Evolutionary conservation across 495 filamentous ascomycete species (phyloP).

Genomic region (Apodospora peruviana): DNA sequence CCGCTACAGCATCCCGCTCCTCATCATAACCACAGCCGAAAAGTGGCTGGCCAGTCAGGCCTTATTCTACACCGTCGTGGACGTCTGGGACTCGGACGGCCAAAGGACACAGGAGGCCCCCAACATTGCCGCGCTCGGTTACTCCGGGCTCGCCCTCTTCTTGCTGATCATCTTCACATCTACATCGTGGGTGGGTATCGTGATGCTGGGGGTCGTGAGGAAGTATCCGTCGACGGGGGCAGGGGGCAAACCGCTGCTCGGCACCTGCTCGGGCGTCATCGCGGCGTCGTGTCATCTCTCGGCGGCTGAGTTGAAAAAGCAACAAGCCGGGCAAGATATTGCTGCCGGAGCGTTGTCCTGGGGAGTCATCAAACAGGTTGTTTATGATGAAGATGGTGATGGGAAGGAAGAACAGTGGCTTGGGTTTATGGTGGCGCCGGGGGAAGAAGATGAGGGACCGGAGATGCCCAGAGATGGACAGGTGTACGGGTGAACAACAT

Average conservation of each 20-base stretch:
- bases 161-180: background rate
- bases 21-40: conserved; percentile 20
- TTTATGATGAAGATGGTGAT: background rate
- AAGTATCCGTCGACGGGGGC: background rate
- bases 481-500: background rate
- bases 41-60: conserved; percentile 38
- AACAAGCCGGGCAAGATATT: background rate
- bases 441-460: too few species aligned
- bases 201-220: background rate
- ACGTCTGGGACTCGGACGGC: background rate
- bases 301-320: background rate
- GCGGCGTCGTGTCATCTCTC: background rate
- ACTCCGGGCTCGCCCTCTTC: background rate
- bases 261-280: background rate
- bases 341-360: background rate
- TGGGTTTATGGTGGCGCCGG: background rate
- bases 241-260: background rate
- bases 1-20: conserved; percentile 33
- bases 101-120: background rate
- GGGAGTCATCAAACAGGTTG: background rate
- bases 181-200: background rate
- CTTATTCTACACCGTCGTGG: conserved; percentile 28
- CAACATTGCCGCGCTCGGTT: background rate
- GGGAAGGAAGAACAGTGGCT: background rate
- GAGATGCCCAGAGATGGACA: background rate